Evolutionary conservation across 495 filamentous ascomycete species (phyloP).

Genomic region (Collariella sp.): DNA sequence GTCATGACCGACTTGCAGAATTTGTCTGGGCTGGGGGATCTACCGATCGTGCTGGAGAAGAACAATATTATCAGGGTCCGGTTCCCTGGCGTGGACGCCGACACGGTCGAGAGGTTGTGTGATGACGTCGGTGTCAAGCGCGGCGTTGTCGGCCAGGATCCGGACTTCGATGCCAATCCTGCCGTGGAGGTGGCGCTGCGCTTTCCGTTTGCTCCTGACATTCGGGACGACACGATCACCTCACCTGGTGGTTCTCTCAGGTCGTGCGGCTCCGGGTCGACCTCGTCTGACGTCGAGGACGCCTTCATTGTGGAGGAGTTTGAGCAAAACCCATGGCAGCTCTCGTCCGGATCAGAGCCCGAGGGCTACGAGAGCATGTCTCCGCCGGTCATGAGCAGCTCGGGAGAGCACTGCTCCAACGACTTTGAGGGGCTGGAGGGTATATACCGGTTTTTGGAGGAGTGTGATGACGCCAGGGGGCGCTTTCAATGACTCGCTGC

Average conservation of each 20-base stretch:
- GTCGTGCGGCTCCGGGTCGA: constrained; percentile 37
- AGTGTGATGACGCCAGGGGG: constrained; percentile 60
- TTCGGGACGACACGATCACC: constrained; percentile 35
- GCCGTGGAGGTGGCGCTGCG: constrained; percentile 64
- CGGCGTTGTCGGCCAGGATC: constrained; percentile 71
- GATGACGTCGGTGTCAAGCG: constrained; percentile 73
- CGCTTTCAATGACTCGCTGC: constrained; percentile 11
- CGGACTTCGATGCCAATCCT: constrained; percentile 54
- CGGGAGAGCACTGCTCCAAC: constrained; percentile 38
- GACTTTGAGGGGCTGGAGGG: constrained; percentile 76
- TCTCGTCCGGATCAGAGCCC: constrained; percentile 28
- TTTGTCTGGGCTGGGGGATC: constrained; percentile 66
- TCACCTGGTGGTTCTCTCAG: constrained; percentile 40
- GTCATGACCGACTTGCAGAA: constrained; percentile 74
- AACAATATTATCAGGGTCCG: constrained; percentile 57
- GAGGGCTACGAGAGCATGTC: constrained; percentile 46
- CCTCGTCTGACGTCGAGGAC: constrained; percentile 36
- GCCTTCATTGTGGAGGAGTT: constrained; percentile 30
- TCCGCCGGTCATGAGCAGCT: constrained; percentile 33
- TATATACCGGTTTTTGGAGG: constrained; percentile 78
- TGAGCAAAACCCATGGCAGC: constrained; percentile 39
- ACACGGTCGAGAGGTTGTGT: constrained; percentile 75
- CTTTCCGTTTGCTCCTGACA: constrained; percentile 75
- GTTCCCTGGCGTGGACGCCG: constrained; percentile 83
- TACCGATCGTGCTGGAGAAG: constrained; percentile 66